These are phyloP conservation scores for Fusarium mexicanum DNA, from an alignment of 2,329 filamentous ascomycete species.

Conservation along the genomic window DNA sequence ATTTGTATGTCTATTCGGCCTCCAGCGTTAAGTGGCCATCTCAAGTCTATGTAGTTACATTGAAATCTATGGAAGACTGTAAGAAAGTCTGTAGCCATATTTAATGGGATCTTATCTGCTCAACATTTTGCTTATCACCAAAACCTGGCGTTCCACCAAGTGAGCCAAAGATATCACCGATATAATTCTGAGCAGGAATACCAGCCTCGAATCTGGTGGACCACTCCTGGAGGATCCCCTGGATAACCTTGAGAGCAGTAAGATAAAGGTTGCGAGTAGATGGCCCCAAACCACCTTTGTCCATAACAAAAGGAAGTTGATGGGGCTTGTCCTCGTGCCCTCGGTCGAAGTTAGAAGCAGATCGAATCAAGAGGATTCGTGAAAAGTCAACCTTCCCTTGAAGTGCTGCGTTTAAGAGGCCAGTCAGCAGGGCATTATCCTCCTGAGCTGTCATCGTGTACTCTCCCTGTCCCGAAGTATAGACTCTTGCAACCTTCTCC, in stretches of 20 bases:
- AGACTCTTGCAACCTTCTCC: conserved; percentile 27
- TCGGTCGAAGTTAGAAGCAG: conserved; percentile 36
- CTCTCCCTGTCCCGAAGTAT: conserved; percentile 19
- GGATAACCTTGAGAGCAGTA: conserved; percentile 12
- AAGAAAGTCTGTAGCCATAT: too few species aligned
- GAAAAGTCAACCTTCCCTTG: conserved; percentile 30
- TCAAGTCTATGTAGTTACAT: neutral
- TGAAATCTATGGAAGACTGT: neutral
- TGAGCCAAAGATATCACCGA: conserved; percentile 34
- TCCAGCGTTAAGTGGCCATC: neutral
- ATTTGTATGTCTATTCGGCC: neutral
- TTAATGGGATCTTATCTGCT: neutral
- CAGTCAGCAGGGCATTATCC: conserved; percentile 30
- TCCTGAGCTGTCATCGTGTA: conserved; percentile 39
- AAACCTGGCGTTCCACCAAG: conserved; percentile 30
- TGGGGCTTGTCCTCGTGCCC: conserved; percentile 30
- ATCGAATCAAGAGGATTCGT: conserved; percentile 23
- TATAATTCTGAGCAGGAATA: conserved; percentile 11
- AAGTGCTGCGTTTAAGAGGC: conserved; percentile 23
- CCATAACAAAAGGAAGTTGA: conserved; percentile 32
- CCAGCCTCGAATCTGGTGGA: conserved; percentile 18
- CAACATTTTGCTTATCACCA: conserved; percentile 2
- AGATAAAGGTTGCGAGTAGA: conserved; percentile 33
- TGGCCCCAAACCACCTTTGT: conserved; percentile 31
- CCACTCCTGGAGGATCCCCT: conserved; percentile 24